Conservation (phyloP, 495 filamentous ascomycete species). For the Pseudomonodictys pantanalensis region DNA sequence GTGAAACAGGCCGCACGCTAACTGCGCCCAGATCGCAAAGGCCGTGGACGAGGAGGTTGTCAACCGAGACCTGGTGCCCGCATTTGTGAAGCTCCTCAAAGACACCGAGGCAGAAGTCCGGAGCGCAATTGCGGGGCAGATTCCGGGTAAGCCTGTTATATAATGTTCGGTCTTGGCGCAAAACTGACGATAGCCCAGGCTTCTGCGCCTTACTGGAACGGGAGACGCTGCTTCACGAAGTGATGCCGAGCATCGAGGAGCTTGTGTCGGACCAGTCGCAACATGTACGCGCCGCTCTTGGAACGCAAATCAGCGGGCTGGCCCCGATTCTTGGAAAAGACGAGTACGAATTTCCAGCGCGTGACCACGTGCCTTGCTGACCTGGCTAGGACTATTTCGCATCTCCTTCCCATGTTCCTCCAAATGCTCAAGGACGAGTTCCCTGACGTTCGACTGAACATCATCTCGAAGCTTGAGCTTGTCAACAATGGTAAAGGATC, state of each 20-base stretch:
- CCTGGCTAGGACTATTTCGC: slow-evolving; percentile 74
- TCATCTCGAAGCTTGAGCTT: slow-evolving; percentile 95
- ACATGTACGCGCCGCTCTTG: slow-evolving; percentile 91
- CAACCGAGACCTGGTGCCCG: slow-evolving; percentile 86
- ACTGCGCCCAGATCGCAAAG: slow-evolving; percentile 78
- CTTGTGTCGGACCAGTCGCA: slow-evolving; percentile 93
- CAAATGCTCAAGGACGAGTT: slow-evolving; percentile 99
- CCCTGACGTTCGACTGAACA: slow-evolving; percentile 94
- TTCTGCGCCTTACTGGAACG: slow-evolving; percentile 88
- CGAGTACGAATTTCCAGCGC: slow-evolving; percentile 61
- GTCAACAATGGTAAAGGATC: slow-evolving; percentile 78
- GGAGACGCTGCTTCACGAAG: slow-evolving; percentile 86
- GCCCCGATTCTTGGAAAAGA: slow-evolving; percentile 97
- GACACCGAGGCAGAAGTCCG: slow-evolving; percentile 96
- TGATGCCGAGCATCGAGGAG: slow-evolving; percentile 95
- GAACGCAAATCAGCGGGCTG: slow-evolving; percentile 94
- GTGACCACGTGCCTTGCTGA: slow-evolving; percentile 26
- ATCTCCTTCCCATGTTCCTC: slow-evolving; percentile 97
- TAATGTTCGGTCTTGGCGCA: slow-evolving; percentile 13
- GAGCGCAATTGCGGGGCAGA: slow-evolving; percentile 95
- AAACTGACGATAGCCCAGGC: slow-evolving; percentile 51
- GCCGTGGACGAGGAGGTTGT: slow-evolving; percentile 97
- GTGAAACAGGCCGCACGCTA: slow-evolving; percentile 12
- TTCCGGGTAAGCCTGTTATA: slow-evolving; percentile 63
- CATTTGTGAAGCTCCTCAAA: slow-evolving; percentile 96